Evolutionary conservation across 345 rosid species (phyloP).

Genomic region (Luvunga scandens): DNA sequence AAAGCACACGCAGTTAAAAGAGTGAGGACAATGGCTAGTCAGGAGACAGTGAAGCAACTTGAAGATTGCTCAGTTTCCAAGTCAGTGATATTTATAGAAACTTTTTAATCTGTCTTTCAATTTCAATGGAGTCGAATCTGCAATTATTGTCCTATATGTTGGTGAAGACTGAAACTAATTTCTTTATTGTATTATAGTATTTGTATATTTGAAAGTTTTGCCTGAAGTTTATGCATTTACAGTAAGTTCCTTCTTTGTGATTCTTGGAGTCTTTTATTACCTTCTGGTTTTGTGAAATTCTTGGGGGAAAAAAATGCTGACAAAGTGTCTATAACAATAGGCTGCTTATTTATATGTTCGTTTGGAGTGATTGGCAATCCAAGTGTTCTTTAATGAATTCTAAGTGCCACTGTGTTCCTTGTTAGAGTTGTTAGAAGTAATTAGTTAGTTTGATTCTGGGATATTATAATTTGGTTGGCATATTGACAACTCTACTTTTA

Average conservation of each 20-base stretch:
- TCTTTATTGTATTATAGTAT: neutral
- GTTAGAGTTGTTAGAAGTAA: neutral
- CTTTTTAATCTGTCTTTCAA: neutral
- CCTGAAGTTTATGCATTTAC: neutral
- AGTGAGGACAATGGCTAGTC: slow-evolving; percentile 40
- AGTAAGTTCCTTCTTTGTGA: neutral
- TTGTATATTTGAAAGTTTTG: neutral
- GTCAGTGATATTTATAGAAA: slow-evolving; percentile 31
- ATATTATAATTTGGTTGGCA: neutral
- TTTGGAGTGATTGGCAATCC: neutral
- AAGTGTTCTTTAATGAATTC: neutral
- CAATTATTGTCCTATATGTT: neutral
- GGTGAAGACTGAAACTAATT: neutral
- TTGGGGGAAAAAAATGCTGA: neutral
- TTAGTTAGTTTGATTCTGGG: neutral
- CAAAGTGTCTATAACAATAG: neutral
- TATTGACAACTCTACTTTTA: neutral
- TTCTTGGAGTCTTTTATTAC: neutral
- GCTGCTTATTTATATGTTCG: neutral
- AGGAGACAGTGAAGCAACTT: slow-evolving; percentile 58
- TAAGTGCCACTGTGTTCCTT: neutral
- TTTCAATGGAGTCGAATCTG: neutral
- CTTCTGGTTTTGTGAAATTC: neutral
- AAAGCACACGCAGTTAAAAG: neutral
- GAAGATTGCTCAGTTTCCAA: slow-evolving; percentile 78